Base-by-base conservation (phyloP, 306 rosid genomes). In the Calophaca sinica region DNA sequence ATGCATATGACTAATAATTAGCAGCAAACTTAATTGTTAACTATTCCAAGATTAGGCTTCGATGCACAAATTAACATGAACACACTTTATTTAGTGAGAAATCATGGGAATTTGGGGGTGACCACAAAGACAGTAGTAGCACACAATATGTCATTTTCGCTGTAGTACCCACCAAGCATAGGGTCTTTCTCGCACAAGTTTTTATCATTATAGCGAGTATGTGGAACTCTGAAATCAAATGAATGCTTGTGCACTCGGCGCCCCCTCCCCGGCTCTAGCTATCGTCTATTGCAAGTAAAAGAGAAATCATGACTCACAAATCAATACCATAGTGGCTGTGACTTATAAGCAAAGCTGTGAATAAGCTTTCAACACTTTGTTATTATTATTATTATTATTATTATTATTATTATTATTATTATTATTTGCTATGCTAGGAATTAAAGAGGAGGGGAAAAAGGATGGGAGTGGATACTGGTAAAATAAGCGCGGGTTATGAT, bases 401-500 rank as follows among this genome's bases (percentile, higher is more conserved):
- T 20, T 46, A 54, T 12, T 55, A 6, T 35, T 36, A 9, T 13
- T 7, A 42, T 42, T 42, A 4, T 39, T 7, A 68, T 26, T 49
- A 6, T 35, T 28, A 13, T 26, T 10, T 2, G 36, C 36, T 33
- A 6, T 45, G 15, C 4, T n/a, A 46, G 28, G 6, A 35, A 68
- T 6, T 33, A 20, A 3, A 26, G 28, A 48, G 39, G 2, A 4
- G 9, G 41, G 9, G 9, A 50, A 31, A n/a, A 51, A 6, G 41
- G 9, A 14, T 20, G 26, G 29, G 35, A 68, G 11, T 44, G 58
- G 50, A 64, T 83, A 83, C 87, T 26, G 79, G 77, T 79, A 62
- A 74, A 83, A 79, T 44, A 83, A 64, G 81, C 79, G 81, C 46
- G 76, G 79, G 79, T 75, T 75, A 12, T 42, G 84, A 64, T 83